Evolutionary conservation across 2,329 filamentous ascomycete species (phyloP).

Genomic region (Cordyceps militaris): DNA sequence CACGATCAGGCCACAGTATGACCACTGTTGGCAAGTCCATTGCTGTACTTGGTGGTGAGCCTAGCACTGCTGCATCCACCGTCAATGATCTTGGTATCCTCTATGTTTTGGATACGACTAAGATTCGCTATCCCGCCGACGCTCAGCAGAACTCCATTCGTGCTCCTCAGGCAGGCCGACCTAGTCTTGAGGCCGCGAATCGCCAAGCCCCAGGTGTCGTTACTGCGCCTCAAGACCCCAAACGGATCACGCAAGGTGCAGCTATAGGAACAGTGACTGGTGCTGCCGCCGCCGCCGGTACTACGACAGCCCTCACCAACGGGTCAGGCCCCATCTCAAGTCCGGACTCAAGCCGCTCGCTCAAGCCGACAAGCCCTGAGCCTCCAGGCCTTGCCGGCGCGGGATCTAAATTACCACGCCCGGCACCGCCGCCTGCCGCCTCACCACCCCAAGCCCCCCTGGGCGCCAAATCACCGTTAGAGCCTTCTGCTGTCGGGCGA

Average conservation of each 20-base stretch:
- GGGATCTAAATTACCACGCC: slow-evolving; percentile 29
- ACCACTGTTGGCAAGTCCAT: slow-evolving; percentile 89
- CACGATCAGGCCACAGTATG: slow-evolving; percentile 95
- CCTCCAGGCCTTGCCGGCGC: neutral
- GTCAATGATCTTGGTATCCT: slow-evolving; percentile 79
- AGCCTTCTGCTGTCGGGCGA: slow-evolving; percentile 35
- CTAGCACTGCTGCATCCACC: slow-evolving; percentile 76
- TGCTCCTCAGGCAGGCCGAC: slow-evolving; percentile 14
- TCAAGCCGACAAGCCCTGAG: slow-evolving; percentile 2
- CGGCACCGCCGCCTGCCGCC: slow-evolving; percentile 34
- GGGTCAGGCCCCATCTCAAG: slow-evolving; percentile 4
- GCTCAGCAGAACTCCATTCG: slow-evolving; percentile 27
- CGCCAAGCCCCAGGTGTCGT: slow-evolving; percentile 26
- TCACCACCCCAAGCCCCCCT: slow-evolving; percentile 50
- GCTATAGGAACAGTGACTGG: slow-evolving; percentile 19
- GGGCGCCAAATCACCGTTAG: slow-evolving; percentile 37
- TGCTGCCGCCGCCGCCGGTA: neutral
- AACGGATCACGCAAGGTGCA: slow-evolving; percentile 37
- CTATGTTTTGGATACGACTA: slow-evolving; percentile 88
- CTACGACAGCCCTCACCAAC: slow-evolving; percentile 15
- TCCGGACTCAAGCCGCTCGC: slow-evolving; percentile 3
- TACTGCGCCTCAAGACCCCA: slow-evolving; percentile 42
- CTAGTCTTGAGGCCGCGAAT: slow-evolving; percentile 19
- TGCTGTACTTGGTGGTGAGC: slow-evolving; percentile 87
- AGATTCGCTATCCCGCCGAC: slow-evolving; percentile 94